Evolutionary conservation across 1,284 basidiomycete species (phyloP).

Genomic region (Boletus subluridellus): DNA sequence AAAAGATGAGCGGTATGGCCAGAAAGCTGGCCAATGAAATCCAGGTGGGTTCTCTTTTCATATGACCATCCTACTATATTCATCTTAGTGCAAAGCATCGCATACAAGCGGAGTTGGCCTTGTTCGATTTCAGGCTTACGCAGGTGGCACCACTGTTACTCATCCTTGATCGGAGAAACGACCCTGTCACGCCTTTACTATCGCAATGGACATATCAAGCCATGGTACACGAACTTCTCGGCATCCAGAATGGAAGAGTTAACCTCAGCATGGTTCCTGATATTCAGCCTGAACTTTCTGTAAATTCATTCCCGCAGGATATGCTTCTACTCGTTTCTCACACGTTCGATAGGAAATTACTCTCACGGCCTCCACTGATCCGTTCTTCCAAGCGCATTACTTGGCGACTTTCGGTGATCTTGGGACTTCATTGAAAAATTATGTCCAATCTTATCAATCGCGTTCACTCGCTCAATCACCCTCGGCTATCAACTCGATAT

Average conservation of each 20-base stretch:
- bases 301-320: conserved; percentile 37
- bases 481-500: conserved; percentile 88
- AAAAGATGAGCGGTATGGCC: conserved; percentile 89
- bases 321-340: conserved; percentile 8
- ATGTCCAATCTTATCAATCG: conserved; percentile 93
- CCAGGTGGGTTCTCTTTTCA: conserved; percentile 50
- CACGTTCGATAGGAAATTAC: conserved; percentile 77
- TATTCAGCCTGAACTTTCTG: conserved; percentile 81
- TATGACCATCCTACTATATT: conserved; percentile 3
- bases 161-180: conserved; percentile 89
- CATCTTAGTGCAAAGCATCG: conserved; percentile 49
- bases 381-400: conserved; percentile 91
- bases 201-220: conserved; percentile 99
- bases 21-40: conserved; percentile 87
- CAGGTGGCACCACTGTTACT: conserved; percentile 73
- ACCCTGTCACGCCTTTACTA: conserved; percentile 96
- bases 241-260: conserved; percentile 93
- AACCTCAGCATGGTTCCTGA: conserved; percentile 83
- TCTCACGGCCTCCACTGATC: conserved; percentile 86
- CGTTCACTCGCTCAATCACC: conserved; percentile 76
- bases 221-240: conserved; percentile 96
- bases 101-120: conserved; percentile 64
- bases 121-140: conserved; percentile 77
- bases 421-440: conserved; percentile 87
- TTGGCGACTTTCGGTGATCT: conserved; percentile 97